phyloP scores from a whole-genome alignment of 768 basidiomycete species.

The Mrakia blollopis region DNA sequence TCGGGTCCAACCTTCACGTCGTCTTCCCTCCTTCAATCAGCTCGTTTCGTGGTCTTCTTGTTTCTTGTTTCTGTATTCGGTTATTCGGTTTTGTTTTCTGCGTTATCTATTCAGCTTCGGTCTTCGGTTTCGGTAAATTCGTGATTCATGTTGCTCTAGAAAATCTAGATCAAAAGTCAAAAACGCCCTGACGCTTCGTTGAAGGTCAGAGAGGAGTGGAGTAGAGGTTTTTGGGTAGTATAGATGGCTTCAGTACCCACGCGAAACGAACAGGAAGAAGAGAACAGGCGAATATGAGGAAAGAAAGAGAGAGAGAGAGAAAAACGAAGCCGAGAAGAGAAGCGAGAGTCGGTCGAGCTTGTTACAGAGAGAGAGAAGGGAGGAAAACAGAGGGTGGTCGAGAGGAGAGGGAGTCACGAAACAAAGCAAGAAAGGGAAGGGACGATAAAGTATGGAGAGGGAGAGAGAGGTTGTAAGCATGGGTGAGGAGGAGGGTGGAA shows the following conservation, averaged over 20 bases:
- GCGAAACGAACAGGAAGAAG: neutral
- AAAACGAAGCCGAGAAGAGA: neutral
- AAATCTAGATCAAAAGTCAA: neutral
- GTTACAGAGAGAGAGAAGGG: neutral
- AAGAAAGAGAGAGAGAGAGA: neutral
- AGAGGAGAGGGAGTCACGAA: neutral
- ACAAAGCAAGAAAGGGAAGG: neutral
- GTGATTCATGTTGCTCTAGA: no score
- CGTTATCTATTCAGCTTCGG: no score
- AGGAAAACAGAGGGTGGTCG: neutral
- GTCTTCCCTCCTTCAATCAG: neutral
- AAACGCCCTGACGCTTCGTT: no score
- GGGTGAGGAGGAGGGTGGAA: neutral
- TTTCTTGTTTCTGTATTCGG: no score
- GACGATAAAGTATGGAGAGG: neutral
- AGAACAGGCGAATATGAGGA: neutral
- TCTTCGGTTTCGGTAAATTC: no score
- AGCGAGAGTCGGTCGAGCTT: neutral
- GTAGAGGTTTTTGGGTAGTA: neutral
- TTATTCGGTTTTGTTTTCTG: neutral
- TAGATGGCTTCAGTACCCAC: neutral
- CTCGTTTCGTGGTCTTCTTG: no score
- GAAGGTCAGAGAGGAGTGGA: neutral
- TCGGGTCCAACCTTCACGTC: neutral
- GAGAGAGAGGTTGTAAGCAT: no score